Evolutionary conservation across 768 basidiomycete species (phyloP).

Genomic region (Phlebiopsis gigantea): DNA sequence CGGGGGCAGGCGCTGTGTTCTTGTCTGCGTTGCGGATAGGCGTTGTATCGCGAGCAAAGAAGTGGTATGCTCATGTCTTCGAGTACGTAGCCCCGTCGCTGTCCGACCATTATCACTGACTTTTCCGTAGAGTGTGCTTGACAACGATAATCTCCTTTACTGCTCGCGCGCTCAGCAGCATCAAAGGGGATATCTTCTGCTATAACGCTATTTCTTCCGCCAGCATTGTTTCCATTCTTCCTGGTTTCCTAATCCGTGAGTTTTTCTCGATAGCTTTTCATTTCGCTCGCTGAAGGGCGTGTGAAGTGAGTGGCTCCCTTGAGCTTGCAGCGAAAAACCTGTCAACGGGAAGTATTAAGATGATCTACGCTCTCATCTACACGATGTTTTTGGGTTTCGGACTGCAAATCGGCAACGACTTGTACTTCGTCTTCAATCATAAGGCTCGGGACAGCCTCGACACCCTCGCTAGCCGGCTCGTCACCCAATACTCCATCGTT

Average conservation of each 20-base stretch:
- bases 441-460: slow-evolving; percentile 48
- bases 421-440: slow-evolving; percentile 65
- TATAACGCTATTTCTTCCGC: slow-evolving; percentile 87
- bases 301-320: slow-evolving; percentile 68
- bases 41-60: slow-evolving; percentile 56
- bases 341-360: slow-evolving; percentile 74
- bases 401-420: slow-evolving; percentile 75
- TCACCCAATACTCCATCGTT: slow-evolving; percentile 43
- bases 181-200: slow-evolving; percentile 71
- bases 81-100: slow-evolving; percentile 52
- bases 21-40: slow-evolving; percentile 65
- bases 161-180: slow-evolving; percentile 77
- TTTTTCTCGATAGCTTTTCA: not conserved
- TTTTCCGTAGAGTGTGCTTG: slow-evolving; percentile 58
- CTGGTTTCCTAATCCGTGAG: slow-evolving; percentile 78
- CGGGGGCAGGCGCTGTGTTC: slow-evolving; percentile 61
- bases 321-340: slow-evolving; percentile 83
- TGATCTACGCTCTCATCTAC: slow-evolving; percentile 81
- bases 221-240: slow-evolving; percentile 80
- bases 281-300: slow-evolving; percentile 6
- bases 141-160: slow-evolving; percentile 76
- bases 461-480: slow-evolving; percentile 43
- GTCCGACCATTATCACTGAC: not conserved
- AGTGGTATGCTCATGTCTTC: slow-evolving; percentile 84
- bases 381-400: slow-evolving; percentile 81